A percentile compares a stretch with the other conserved stretches of the same genome.
These are phyloP conservation scores for Schoenoplectus tabernaemontani DNA, from an alignment of 202 grass and related monocot genomes.

Conservation along the genomic window DNA sequence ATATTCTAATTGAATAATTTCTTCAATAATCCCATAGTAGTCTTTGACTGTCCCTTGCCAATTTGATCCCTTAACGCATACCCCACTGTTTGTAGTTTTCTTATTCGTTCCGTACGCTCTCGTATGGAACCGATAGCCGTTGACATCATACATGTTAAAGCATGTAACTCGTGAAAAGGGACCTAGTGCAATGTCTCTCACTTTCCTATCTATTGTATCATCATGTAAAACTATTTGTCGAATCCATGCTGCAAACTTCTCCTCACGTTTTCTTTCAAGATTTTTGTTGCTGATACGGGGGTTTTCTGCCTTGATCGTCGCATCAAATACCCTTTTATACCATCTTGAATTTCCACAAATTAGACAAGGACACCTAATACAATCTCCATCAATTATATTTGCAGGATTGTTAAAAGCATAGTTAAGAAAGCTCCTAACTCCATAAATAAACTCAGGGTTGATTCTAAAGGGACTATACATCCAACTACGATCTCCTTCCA, in stretches of 20 bases:
- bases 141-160: neutral
- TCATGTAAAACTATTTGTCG: neutral
- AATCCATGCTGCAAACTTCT: neutral
- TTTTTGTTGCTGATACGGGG: neutral
- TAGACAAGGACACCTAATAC: too few relatives aligned
- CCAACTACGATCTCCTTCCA: too few relatives aligned
- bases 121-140: neutral
- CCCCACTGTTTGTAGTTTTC: neutral
- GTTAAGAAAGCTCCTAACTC: too few relatives aligned
- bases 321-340: neutral
- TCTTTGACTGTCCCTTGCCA: neutral
- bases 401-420: too few relatives aligned
- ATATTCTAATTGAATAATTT: neutral
- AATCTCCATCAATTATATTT: too few relatives aligned
- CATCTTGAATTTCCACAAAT: too few relatives aligned
- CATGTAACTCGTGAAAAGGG: neutral
- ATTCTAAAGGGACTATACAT: too few relatives aligned
- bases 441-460: too few relatives aligned
- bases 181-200: neutral
- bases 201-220: neutral
- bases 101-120: neutral
- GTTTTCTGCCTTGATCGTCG: neutral
- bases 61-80: neutral
- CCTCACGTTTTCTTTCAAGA: neutral
- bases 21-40: neutral